Conservation (phyloP, 2,329 filamentous ascomycete genomes). For the Blastomyces parvus region DNA sequence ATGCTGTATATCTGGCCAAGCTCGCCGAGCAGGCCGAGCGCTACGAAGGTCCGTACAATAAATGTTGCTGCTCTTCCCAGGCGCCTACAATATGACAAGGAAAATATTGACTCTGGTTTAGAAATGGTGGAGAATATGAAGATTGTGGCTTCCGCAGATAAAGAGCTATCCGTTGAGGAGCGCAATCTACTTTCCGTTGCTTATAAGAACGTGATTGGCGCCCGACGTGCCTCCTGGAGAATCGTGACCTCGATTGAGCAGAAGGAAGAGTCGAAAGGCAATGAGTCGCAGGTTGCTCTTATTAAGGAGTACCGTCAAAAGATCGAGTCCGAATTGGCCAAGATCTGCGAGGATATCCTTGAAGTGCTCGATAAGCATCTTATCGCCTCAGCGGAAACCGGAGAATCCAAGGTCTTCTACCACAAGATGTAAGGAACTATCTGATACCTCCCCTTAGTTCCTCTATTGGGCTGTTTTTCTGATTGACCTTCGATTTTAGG, state of each 20-base stretch:
- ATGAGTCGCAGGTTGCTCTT: slow-evolving; percentile 74
- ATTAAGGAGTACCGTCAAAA: slow-evolving; percentile 99
- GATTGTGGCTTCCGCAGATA: slow-evolving; percentile 81
- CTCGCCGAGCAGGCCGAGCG: slow-evolving; percentile 99
- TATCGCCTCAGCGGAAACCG: slow-evolving; percentile 86
- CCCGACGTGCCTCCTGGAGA: slow-evolving; percentile 94
- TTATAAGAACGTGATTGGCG: slow-evolving; percentile 98
- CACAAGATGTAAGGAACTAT: slow-evolving; percentile 78
- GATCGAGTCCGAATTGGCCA: slow-evolving; percentile 92
- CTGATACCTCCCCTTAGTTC: slow-evolving; percentile 7
- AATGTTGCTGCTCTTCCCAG: background rate
- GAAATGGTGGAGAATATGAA: slow-evolving; percentile 99
- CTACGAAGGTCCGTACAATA: slow-evolving; percentile 77
- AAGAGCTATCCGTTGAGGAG: slow-evolving; percentile 82
- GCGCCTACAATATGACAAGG: background rate
- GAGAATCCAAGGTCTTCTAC: slow-evolving; percentile 99
- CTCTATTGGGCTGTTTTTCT: slow-evolving; percentile 13
- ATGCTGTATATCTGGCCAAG: slow-evolving; percentile 99
- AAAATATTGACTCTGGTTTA: slow-evolving; percentile 31
- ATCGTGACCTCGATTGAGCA: slow-evolving; percentile 98
- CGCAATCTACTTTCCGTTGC: slow-evolving; percentile 94
- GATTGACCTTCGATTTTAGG: slow-evolving; percentile 52
- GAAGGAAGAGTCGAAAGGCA: slow-evolving; percentile 99
- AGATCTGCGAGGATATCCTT: slow-evolving; percentile 96
- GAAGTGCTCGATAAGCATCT: slow-evolving; percentile 89